Evolutionary conservation across 306 rosid species (phyloP), one percentile per base, ranked within the genome.

Genomic region (Pueraria montana): DNA sequence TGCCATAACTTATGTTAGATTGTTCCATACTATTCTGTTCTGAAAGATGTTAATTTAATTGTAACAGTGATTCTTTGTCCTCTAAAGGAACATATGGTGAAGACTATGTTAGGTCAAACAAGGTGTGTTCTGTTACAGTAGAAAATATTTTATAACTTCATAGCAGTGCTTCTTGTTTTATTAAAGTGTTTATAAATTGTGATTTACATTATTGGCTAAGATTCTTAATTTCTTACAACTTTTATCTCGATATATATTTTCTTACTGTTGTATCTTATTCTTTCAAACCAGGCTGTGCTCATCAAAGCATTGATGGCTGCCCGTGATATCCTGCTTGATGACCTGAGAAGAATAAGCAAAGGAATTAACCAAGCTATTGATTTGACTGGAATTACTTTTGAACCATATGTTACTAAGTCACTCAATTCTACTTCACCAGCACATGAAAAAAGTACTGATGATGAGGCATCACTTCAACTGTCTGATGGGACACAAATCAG

Each of bases 311-410:
- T 92, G 77, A 52, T 83, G 75, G 62, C 84, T 81, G 92, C 97
- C 70, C 96, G 85, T 80, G 92, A 91, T 86, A 84, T 84, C 34
- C 81, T 94, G 77, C 90, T 91, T 83, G 94, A 92, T 86, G 98
- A 92, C 85, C 87, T 94, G 50, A 89, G 66, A 80, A 90, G 87
- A 78, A 89, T 94, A 23, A 89, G 94, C 90, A 87, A 86, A 83
- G 96, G 93, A 71, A 81, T 91, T 76, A 88, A 86, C 84, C 85
- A 90, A 81, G 73, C 87, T 38, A 49, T 94, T 84, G 97, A 94
- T 86, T 90, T 90, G 88, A 88, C 83, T 67, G 96, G 84, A 79
- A 85, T 88, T 85, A 84, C 87, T 61, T 83, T 89, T 75, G 72
- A 84, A 63, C 73, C 86, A 70, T 92, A 90, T 85, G 86, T 83